These are phyloP conservation scores for Trichothecium roseum DNA, from an alignment of 2,329 filamentous ascomycete genomes.

Conservation along the genomic window DNA sequence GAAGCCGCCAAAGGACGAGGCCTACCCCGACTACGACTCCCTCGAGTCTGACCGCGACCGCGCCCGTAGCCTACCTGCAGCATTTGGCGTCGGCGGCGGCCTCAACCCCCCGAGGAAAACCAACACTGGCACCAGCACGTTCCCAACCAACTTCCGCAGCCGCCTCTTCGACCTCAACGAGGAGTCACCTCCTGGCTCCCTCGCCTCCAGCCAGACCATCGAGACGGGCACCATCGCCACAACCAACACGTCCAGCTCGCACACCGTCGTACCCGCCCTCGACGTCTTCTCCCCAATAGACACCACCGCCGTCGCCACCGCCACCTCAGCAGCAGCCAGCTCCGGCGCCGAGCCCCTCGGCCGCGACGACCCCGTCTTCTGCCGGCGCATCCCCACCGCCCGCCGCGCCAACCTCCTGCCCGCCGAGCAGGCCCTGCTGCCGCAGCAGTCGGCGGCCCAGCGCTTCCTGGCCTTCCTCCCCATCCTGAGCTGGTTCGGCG, in stretches of 20 bases:
- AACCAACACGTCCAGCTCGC: slow-evolving; percentile 32
- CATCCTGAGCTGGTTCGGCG: slow-evolving; percentile 62
- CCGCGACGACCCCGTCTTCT: slow-evolving; percentile 31
- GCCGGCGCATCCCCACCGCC: slow-evolving; percentile 56
- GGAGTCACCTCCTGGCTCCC: slow-evolving; percentile 30
- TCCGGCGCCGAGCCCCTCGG: slow-evolving; percentile 16
- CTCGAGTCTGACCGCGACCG: slow-evolving; percentile 18
- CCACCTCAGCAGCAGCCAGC: slow-evolving; percentile 3
- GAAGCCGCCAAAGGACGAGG: slow-evolving; percentile 52
- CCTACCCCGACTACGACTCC: slow-evolving; percentile 43
- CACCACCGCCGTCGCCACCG: slow-evolving; percentile 9
- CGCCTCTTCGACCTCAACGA: slow-evolving; percentile 22
- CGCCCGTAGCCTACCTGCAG: slow-evolving; percentile 12
- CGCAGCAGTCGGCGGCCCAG: slow-evolving; percentile 55
- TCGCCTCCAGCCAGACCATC: slow-evolving; percentile 43
- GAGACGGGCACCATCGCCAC: slow-evolving; percentile 43
- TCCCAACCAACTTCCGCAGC: slow-evolving; percentile 25
- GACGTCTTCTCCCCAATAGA: no score
- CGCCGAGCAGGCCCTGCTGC: slow-evolving; percentile 59
- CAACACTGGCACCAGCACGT: slow-evolving; percentile 12
- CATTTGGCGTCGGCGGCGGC: slow-evolving; percentile 18
- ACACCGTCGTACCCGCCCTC: slow-evolving; percentile 24
- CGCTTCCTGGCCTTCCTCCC: slow-evolving; percentile 56
- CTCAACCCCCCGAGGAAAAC: slow-evolving; percentile 16
- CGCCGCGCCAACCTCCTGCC: slow-evolving; percentile 55